Evolutionary conservation across 164 flowering plant species (phyloP).

Genomic region (grape (Vitis vinifera)): ASM3070453v1 NC_081812.1:18594501-18595000

Average conservation of each 20-base stretch:
- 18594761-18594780: not conserved
- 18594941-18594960: not conserved
- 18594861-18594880: conserved; percentile 5
- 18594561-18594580: conserved; percentile 35
- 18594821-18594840: conserved; percentile 33
- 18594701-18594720: not conserved
- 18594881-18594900: conserved; percentile 1
- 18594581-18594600: conserved; percentile 28
- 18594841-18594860: conserved; percentile 48
- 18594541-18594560: conserved; percentile 52
- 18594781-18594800: not conserved
- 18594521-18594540: conserved; percentile 43
- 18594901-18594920: too few relatives aligned
- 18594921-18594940: too few relatives aligned
- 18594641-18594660: conserved; percentile 64
- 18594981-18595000: not conserved
- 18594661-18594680: conserved; percentile 35
- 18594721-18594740: conserved; percentile 10
- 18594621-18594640: conserved; percentile 35
- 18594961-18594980: not conserved
- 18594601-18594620: conserved; percentile 32
- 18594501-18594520: conserved; percentile 21
- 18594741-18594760: not conserved
- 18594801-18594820: not conserved
- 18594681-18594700: conserved; percentile 15